Evolutionary conservation across 306 rosid genomes (phyloP), one percentile per base, ranked within the genome.

Genomic region (Senna siamea): DNA sequence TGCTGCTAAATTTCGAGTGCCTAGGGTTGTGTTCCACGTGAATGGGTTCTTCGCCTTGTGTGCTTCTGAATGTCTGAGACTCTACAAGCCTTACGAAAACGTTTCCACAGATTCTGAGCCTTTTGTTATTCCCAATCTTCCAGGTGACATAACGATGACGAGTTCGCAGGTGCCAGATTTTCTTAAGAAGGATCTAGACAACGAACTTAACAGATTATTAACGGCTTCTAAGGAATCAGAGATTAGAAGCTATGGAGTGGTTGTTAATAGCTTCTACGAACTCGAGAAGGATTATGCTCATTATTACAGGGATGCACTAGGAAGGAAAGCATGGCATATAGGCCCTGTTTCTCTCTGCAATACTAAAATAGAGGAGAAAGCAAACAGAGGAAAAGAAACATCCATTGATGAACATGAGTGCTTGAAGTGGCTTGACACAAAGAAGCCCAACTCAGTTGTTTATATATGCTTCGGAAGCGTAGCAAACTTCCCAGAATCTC

Each of bases 281-380:
- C 79, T 78, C 4, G 87, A 86, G 17, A 64, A 75, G 0, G 74
- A 37, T 47, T 80, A 70, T 40, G 87, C 82, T 0, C 75, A 86
- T 43, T 50, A 71, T 70, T 84, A 41, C 53, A 81, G 59, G 18
- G 65, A 83, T 0, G 82, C 55, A 19, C 5, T 84, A 7, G 83
- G 87, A 41, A 74, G 78, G 48, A 86, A 34, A 59, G 79, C 82
- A 9, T 90, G 96, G 91, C 90, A 81, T 13, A 75, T 88, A 6
- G 96, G 96, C 5, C 96, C 96, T 0, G 32, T 90, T 6, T 90
- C 83, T 44, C 19, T 84, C 15, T 0, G 40, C n/a, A n/a, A n/a
- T n/a, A n/a, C n/a, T n/a, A n/a, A n/a, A n/a, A n/a, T n/a, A n/a
- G n/a, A 60, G 1, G 79, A 59, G 0, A 62, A 75, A 65, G 9